phyloP scores from a whole-genome alignment of 306 rosid genomes.

The Glycine latifolia region DNA sequence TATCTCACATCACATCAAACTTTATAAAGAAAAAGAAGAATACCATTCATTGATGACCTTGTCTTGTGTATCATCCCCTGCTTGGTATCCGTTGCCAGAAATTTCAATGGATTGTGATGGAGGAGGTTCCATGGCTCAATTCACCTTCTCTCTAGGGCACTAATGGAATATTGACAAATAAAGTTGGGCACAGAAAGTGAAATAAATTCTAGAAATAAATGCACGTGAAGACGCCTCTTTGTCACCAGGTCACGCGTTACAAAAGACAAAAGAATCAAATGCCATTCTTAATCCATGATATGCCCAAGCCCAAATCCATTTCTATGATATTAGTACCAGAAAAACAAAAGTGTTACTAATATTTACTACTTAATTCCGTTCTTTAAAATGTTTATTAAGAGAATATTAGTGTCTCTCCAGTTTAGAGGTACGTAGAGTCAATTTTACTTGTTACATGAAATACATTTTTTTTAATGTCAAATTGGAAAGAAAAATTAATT shows the following conservation, averaged over 20 bases:
- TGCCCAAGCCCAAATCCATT: too few relatives aligned
- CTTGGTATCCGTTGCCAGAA: constrained; percentile 46
- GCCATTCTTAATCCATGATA: too few relatives aligned
- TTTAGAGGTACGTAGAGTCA: too few relatives aligned
- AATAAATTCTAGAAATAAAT: neutral
- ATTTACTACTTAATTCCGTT: too few relatives aligned
- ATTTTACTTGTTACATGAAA: too few relatives aligned
- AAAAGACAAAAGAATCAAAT: constrained; percentile 17
- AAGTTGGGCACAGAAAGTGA: constrained; percentile 4
- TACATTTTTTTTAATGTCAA: too few relatives aligned
- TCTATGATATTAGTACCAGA: neutral
- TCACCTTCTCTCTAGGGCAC: neutral
- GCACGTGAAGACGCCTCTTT: constrained; percentile 41
- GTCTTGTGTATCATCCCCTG: constrained; percentile 58
- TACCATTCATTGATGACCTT: constrained; percentile 64
- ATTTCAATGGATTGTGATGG: constrained; percentile 67
- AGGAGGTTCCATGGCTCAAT: constrained; percentile 73
- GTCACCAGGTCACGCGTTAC: constrained; percentile 3
- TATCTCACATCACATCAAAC: too few relatives aligned
- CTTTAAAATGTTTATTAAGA: too few relatives aligned
- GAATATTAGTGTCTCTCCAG: too few relatives aligned
- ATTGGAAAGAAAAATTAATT: too few relatives aligned
- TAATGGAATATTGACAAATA: constrained; percentile 24
- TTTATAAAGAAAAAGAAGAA: neutral
- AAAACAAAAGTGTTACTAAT: too few relatives aligned